Conservation (phyloP, 2,329 filamentous ascomycete species). For the Orbilia javanica region DNA sequence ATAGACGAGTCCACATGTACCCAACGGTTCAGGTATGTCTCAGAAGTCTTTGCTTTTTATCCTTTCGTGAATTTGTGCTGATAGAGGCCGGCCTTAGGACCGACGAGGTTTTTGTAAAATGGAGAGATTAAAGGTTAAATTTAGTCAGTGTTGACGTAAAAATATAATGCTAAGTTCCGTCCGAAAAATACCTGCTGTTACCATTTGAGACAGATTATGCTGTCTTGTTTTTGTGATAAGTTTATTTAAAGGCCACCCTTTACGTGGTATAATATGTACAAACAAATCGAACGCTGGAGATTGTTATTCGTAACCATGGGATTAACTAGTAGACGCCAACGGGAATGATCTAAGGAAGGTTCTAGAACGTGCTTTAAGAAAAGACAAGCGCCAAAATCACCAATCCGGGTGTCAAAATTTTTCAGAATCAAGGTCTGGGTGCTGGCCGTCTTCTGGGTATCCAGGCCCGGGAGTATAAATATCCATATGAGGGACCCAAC, state of each 20-base stretch:
- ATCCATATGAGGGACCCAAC: conserved; percentile 15
- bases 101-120: conserved; percentile 83
- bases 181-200: no score
- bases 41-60: background rate
- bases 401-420: background rate
- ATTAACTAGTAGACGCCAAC: background rate
- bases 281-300: background rate
- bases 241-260: background rate
- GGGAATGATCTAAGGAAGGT: background rate
- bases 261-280: conserved; percentile 8
- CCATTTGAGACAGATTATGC: no score
- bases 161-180: background rate
- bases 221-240: background rate
- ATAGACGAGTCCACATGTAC: conserved; percentile 87
- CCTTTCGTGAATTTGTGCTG: background rate
- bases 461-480: background rate
- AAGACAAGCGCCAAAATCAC: background rate
- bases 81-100: conserved; percentile 69
- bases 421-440: background rate
- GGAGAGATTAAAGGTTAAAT: conserved; percentile 72
- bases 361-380: background rate
- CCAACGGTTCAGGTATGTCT: conserved; percentile 73
- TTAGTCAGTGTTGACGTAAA: background rate
- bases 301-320: background rate
- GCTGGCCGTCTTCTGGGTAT: background rate